These are phyloP conservation scores for Elongisporangium prolatum DNA, from an alignment of 352 stramenopile genomes.

Conservation along the genomic window DNA sequence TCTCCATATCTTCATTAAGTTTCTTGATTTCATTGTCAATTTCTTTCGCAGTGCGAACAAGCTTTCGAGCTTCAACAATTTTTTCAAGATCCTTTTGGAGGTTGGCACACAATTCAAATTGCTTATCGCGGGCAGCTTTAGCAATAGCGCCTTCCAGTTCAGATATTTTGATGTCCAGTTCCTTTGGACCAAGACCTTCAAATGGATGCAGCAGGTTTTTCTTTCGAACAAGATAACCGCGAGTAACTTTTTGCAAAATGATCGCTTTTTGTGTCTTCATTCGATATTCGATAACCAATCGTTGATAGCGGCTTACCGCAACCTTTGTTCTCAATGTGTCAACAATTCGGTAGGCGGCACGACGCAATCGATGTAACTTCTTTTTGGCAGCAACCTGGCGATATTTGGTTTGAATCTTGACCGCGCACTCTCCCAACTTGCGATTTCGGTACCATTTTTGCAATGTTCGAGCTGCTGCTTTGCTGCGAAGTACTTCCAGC, in stretches of 20 bases:
- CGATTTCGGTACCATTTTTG: slow-evolving; percentile 83
- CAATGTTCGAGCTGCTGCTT: slow-evolving; percentile 74
- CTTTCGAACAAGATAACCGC: slow-evolving; percentile 70
- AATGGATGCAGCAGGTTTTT: slow-evolving; percentile 75
- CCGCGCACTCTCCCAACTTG: slow-evolving; percentile 42
- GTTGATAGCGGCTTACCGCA: slow-evolving; percentile 59
- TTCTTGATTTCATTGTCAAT: slow-evolving; percentile 77
- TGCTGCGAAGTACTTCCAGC: slow-evolving; percentile 75
- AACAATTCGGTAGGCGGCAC: slow-evolving; percentile 58
- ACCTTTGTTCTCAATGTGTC: slow-evolving; percentile 53
- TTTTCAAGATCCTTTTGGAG: slow-evolving; percentile 83
- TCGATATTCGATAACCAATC: slow-evolving; percentile 43
- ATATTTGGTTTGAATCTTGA: slow-evolving; percentile 70
- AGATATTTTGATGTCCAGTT: slow-evolving; percentile 71
- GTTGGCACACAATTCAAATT: slow-evolving; percentile 82
- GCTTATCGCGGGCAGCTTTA: slow-evolving; percentile 71
- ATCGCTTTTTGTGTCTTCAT: slow-evolving; percentile 45
- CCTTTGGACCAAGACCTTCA: slow-evolving; percentile 67
- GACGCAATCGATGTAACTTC: slow-evolving; percentile 39
- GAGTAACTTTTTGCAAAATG: slow-evolving; percentile 68
- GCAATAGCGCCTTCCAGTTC: slow-evolving; percentile 76
- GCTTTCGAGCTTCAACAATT: slow-evolving; percentile 75
- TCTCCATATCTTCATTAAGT: slow-evolving; percentile 75
- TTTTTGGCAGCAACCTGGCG: slow-evolving; percentile 66
- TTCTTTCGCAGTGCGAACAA: slow-evolving; percentile 84